Evolutionary conservation across 768 basidiomycete species (phyloP).

Genomic region (Leccinum longicurvipes): DNA sequence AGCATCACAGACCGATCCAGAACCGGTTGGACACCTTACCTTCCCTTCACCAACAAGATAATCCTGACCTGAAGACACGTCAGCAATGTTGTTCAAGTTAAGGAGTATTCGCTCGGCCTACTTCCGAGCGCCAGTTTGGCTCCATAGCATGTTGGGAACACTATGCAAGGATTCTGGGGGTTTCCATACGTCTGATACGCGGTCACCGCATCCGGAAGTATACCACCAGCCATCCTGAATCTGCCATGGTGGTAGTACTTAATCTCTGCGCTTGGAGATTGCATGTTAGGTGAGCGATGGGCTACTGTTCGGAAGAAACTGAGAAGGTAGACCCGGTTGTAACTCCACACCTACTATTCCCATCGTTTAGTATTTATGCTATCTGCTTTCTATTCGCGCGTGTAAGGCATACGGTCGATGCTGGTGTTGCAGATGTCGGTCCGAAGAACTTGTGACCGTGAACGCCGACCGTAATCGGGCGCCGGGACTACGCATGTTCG

Average conservation of each 20-base stretch:
- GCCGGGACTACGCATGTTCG: neutral
- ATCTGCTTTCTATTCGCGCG: neutral
- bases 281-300: constrained; percentile 3
- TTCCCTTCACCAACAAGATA: constrained; percentile 53
- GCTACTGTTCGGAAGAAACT: neutral
- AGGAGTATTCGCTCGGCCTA: constrained; percentile 23
- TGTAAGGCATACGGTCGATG: neutral
- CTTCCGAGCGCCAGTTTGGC: constrained; percentile 44
- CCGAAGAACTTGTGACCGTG: neutral
- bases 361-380: constrained; percentile 2
- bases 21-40: constrained; percentile 24
- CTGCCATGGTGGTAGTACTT: constrained; percentile 55
- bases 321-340: neutral
- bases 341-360: neutral
- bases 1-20: neutral
- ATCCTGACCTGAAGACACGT: constrained; percentile 37
- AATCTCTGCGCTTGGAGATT: constrained; percentile 24
- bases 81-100: neutral
- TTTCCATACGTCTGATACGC: constrained; percentile 59
- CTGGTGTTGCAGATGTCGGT: neutral
- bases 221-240: constrained; percentile 49
- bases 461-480: neutral
- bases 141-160: constrained; percentile 60
- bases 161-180: constrained; percentile 50
- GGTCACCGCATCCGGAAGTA: constrained; percentile 54